These are phyloP conservation scores for Coprinellus micaceus DNA, from an alignment of 768 basidiomycete genomes.

Conservation along the genomic window DNA sequence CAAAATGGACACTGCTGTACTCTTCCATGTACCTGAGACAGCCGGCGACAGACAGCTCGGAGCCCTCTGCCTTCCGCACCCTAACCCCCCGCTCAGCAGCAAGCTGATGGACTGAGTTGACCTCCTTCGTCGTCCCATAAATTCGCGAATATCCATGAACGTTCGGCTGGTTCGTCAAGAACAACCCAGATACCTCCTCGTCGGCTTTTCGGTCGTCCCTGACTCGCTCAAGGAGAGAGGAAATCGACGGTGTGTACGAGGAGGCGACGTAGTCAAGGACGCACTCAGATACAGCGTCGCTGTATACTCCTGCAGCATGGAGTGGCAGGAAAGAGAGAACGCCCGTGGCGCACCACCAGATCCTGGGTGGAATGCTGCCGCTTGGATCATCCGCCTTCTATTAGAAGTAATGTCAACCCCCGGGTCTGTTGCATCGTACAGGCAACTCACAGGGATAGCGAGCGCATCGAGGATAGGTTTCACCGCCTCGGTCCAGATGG, in stretches of 20 bases:
- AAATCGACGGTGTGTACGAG: constrained; percentile 18
- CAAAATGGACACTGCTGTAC: constrained; percentile 26
- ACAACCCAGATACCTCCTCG: constrained; percentile 2
- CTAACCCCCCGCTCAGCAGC: not conserved
- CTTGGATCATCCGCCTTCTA: not conserved
- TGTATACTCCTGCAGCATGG: constrained; percentile 13
- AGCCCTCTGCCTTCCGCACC: not conserved
- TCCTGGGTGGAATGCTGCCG: not conserved
- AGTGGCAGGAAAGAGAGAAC: constrained; percentile 10
- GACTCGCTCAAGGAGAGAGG: constrained; percentile 7
- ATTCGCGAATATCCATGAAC: constrained; percentile 3
- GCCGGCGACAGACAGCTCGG: not conserved
- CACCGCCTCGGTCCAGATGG: not conserved
- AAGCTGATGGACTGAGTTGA: not conserved
- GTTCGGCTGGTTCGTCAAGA: constrained; percentile 14
- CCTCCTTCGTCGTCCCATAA: constrained; percentile 13
- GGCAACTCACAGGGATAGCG: constrained; percentile 1
- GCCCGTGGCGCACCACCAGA: constrained; percentile 13
- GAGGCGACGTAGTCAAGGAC: constrained; percentile 17
- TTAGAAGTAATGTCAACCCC: not conserved
- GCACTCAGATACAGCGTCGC: not conserved
- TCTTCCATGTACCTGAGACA: constrained; percentile 11
- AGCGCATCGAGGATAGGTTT: constrained; percentile 9
- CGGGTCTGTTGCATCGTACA: not conserved
- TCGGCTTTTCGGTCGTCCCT: not conserved